Conservation (phyloP, 2,329 filamentous ascomycete genomes). For the Colletotrichum lini region DNA sequence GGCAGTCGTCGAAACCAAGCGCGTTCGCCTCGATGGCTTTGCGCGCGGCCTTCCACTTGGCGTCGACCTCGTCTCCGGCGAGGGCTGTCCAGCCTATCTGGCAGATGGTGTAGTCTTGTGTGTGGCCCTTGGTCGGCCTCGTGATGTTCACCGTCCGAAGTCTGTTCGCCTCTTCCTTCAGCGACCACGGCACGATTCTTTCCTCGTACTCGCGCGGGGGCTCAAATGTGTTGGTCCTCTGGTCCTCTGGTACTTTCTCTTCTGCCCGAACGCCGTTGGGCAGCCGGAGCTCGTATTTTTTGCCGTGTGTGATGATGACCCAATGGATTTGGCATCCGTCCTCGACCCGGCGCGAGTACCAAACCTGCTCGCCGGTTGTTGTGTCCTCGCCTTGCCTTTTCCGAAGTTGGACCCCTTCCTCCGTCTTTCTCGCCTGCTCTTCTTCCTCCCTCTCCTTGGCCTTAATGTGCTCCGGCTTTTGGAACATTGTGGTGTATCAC, state of each 20-base stretch:
- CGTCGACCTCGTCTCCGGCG: not conserved
- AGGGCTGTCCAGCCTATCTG: constrained; percentile 15
- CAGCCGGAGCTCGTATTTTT: not conserved
- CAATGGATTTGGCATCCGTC: constrained; percentile 8
- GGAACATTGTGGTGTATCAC: not conserved
- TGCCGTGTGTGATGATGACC: constrained; percentile 12
- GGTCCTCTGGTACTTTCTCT: not conserved
- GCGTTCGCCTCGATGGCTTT: not conserved
- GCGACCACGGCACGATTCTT: not conserved
- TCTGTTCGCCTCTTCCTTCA: constrained; percentile 1
- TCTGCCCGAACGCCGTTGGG: not conserved
- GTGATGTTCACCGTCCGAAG: not conserved
- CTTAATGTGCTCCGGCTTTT: not conserved
- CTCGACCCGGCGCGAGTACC: constrained; percentile 13
- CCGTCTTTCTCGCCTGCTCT: not conserved
- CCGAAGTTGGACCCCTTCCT: constrained; percentile 1
- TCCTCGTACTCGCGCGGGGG: constrained; percentile 8
- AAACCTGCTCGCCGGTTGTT: constrained; percentile 10
- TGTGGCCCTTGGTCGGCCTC: not conserved
- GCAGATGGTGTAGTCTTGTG: not conserved
- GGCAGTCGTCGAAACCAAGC: constrained; percentile 16
- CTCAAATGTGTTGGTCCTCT: not conserved
- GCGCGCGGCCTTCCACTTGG: constrained; percentile 4
- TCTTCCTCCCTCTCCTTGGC: not conserved
- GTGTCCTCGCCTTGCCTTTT: constrained; percentile 1